Evolutionary conservation across 169 alveolate species (phyloP).

Genomic region (Plasmodium relictum): DNA sequence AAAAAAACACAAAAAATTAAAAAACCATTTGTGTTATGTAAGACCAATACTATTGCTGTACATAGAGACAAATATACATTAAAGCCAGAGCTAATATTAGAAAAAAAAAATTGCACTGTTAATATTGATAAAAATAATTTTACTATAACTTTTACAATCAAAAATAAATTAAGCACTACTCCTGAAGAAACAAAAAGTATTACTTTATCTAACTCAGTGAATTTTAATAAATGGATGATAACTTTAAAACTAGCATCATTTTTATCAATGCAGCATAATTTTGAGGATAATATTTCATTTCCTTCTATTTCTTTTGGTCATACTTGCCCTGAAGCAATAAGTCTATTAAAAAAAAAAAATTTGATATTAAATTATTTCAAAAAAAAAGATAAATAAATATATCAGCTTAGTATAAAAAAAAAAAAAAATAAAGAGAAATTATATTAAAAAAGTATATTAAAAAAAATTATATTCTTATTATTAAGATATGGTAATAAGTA

Average conservation of each 20-base stretch:
- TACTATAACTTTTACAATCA: constrained; percentile 71
- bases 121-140: constrained; percentile 62
- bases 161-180: constrained; percentile 9
- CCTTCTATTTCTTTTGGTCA: constrained; percentile 85
- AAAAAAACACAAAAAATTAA: constrained; percentile 73
- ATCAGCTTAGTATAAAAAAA: neutral
- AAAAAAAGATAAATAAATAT: constrained; percentile 9
- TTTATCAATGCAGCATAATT: constrained; percentile 67
- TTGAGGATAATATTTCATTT: constrained; percentile 72
- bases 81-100: constrained; percentile 78
- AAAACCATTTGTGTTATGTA: constrained; percentile 81
- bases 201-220: constrained; percentile 29
- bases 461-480: neutral
- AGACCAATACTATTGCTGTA: constrained; percentile 78
- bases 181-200: constrained; percentile 38
- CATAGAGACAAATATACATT: constrained; percentile 81
- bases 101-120: constrained; percentile 76
- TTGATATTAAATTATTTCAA: constrained; percentile 20
- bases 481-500: neutral
- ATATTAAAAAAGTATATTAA: neutral
- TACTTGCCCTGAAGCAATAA: constrained; percentile 82
- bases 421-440: neutral
- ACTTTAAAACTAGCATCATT: constrained; percentile 84
- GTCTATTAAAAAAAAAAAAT: constrained; percentile 56
- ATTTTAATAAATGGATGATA: constrained; percentile 82